Percentiles rank a stretch among this genome's conserved stretches.
These are phyloP conservation scores for Microdochium bolleyi DNA, from an alignment of 2,329 filamentous ascomycete species.

Conservation along the genomic window DNA sequence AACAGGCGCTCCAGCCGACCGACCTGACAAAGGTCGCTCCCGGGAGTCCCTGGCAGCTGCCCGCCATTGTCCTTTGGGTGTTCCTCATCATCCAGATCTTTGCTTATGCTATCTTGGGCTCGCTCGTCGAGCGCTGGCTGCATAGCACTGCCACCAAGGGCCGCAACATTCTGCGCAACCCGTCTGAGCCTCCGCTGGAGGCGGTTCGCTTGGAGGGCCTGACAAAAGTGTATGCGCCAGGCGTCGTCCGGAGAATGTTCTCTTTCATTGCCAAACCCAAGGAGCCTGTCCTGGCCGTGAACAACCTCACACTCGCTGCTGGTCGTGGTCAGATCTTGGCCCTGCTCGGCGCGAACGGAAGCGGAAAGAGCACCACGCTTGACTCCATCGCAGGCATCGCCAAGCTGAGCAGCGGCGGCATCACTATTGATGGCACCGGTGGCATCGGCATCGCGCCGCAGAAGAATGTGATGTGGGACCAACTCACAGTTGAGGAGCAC, in stretches of 20 bases:
- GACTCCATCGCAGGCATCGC: conserved; percentile 81
- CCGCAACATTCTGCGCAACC: conserved; percentile 39
- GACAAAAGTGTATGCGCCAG: conserved; percentile 70
- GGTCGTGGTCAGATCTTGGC: conserved; percentile 77
- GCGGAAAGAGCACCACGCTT: conserved; percentile 82
- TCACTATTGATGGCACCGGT: conserved; percentile 69
- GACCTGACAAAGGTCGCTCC: conserved; percentile 58
- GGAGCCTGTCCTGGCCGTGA: conserved; percentile 72
- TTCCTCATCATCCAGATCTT: conserved; percentile 73
- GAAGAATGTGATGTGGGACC: conserved; percentile 90
- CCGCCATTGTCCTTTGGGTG: conserved; percentile 70
- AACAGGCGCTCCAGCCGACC: conserved; percentile 50
- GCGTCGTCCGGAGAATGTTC: conserved; percentile 47
- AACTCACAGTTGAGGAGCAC: conserved; percentile 79
- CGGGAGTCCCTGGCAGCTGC: conserved; percentile 56
- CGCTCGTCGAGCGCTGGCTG: conserved; percentile 62
- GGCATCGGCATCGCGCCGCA: conserved; percentile 85
- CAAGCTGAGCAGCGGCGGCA: conserved; percentile 66
- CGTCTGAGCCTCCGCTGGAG: conserved; percentile 20
- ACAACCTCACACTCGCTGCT: conserved; percentile 63
- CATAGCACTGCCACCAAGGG: conserved; percentile 66
- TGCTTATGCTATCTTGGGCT: conserved; percentile 67
- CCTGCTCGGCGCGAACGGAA: conserved; percentile 81
- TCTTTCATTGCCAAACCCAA: conserved; percentile 36
- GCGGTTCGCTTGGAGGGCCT: conserved; percentile 67